phyloP scores from a whole-genome alignment of 108 stramenopile genomes.

The Stephanodiscus triporus region DNA sequence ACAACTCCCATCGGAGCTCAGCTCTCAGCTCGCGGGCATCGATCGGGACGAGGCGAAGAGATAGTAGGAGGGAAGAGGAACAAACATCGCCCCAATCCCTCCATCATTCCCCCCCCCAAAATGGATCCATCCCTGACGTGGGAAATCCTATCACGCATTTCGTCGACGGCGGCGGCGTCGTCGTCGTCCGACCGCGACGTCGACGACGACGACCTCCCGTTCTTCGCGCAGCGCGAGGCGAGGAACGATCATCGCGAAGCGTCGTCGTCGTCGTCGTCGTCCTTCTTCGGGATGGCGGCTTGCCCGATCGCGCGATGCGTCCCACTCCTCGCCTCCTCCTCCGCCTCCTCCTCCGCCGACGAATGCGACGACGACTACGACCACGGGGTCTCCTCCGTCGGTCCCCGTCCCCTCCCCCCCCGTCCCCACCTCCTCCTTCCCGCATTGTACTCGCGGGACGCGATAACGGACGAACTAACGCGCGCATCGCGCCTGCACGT shows the following conservation, averaged over 20 bases:
- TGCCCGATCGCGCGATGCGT: not conserved
- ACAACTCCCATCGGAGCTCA: no score
- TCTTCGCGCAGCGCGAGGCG: slow-evolving; percentile 12
- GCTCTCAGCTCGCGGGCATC: no score
- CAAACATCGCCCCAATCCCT: no score
- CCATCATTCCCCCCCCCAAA: no score
- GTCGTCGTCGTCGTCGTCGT: not conserved
- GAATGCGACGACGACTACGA: no score
- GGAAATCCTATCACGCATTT: slow-evolving; percentile 29
- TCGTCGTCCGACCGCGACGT: not conserved
- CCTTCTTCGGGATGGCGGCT: not conserved
- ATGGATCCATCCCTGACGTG: slow-evolving; percentile 8
- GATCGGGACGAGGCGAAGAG: not conserved
- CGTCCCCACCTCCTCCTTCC: not conserved
- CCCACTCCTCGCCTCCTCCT: not conserved
- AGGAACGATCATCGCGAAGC: not conserved
- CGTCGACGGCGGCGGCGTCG: not conserved
- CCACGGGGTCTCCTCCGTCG: no score
- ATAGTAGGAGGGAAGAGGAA: no score
- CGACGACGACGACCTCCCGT: slow-evolving; percentile 3
- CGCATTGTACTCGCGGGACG: not conserved
- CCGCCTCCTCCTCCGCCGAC: no score
- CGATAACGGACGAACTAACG: not conserved
- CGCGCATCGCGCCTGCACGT: not conserved
- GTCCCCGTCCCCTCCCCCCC: no score